Evolutionary conservation across 2,329 filamentous ascomycete species (phyloP).

Genomic region (Gremmenia infestans): DNA sequence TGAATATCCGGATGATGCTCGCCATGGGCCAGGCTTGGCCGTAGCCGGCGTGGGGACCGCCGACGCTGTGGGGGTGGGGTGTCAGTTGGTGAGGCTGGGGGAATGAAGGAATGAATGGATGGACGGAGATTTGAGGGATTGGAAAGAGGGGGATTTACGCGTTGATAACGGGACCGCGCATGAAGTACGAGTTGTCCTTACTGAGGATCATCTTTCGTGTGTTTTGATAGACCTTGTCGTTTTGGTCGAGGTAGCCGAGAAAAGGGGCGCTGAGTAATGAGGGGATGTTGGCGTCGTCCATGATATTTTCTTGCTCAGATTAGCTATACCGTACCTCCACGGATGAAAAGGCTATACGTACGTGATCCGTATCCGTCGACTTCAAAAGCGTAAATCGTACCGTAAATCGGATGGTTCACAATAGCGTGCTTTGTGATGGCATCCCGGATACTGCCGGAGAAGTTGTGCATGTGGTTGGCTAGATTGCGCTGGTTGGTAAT

Average conservation of each 20-base stretch:
- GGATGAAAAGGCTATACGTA: slow-evolving; percentile 32
- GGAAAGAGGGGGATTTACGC: slow-evolving; percentile 36
- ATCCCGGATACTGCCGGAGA: slow-evolving; percentile 58
- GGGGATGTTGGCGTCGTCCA: slow-evolving; percentile 71
- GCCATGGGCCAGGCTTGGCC: slow-evolving; percentile 52
- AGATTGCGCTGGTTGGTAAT: slow-evolving; percentile 47
- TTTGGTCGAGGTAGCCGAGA: slow-evolving; percentile 52
- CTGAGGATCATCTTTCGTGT: slow-evolving; percentile 75
- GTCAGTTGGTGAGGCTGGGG: not conserved
- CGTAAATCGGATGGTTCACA: slow-evolving; percentile 55
- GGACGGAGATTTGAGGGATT: slow-evolving; percentile 58
- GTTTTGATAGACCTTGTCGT: slow-evolving; percentile 67
- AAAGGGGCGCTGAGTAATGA: slow-evolving; percentile 61
- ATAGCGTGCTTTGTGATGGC: slow-evolving; percentile 70
- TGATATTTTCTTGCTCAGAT: slow-evolving; percentile 42
- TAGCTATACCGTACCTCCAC: slow-evolving; percentile 20
- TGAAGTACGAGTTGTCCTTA: slow-evolving; percentile 73
- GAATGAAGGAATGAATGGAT: slow-evolving; percentile 31
- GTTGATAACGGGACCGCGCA: slow-evolving; percentile 48
- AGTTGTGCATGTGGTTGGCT: slow-evolving; percentile 49
- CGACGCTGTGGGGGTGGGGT: slow-evolving; percentile 51
- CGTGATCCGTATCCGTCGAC: slow-evolving; percentile 64
- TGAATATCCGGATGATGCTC: slow-evolving; percentile 48
- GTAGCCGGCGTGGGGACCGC: slow-evolving; percentile 61
- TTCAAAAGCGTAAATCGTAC: slow-evolving; percentile 71